Conservation (phyloP, 345 rosid genomes). For the Ricinus communis region DNA sequence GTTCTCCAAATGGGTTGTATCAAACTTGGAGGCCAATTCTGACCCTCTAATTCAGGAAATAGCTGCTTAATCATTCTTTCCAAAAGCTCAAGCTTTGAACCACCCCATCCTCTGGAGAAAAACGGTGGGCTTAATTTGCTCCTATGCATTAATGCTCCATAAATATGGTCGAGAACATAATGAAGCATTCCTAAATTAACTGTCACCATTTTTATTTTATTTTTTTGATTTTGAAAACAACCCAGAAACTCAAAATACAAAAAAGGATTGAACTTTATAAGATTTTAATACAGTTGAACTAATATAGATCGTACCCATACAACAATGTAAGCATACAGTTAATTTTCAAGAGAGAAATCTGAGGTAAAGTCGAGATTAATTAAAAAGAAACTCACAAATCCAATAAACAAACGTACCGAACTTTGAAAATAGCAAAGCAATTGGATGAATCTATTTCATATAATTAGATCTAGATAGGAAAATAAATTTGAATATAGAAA, state of each 20-base stretch:
- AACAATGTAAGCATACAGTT: neutral
- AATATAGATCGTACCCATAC: conserved; percentile 20
- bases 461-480: neutral
- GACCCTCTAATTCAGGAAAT: conserved; percentile 69
- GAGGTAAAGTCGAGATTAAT: neutral
- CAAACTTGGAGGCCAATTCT: conserved; percentile 70
- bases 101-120: conserved; percentile 97
- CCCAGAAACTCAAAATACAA: conserved; percentile 14
- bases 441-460: too few species aligned
- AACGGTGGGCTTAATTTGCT: conserved; percentile 75
- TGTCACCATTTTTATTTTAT: conserved; percentile 56
- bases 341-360: neutral
- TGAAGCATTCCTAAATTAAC: conserved; percentile 88
- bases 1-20: conserved; percentile 83
- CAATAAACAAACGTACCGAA: neutral
- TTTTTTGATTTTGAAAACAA: neutral
- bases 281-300: neutral
- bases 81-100: conserved; percentile 75
- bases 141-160: conserved; percentile 92
- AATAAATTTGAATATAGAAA: neutral
- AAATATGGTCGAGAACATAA: conserved; percentile 79
- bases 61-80: conserved; percentile 73
- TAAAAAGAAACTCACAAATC: neutral
- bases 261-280: conserved; percentile 2
- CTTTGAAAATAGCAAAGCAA: neutral